Evolutionary conservation across 371 early-diverging fungal genomes (phyloP).

Genomic region (Lichtheimia ramosa): DNA sequence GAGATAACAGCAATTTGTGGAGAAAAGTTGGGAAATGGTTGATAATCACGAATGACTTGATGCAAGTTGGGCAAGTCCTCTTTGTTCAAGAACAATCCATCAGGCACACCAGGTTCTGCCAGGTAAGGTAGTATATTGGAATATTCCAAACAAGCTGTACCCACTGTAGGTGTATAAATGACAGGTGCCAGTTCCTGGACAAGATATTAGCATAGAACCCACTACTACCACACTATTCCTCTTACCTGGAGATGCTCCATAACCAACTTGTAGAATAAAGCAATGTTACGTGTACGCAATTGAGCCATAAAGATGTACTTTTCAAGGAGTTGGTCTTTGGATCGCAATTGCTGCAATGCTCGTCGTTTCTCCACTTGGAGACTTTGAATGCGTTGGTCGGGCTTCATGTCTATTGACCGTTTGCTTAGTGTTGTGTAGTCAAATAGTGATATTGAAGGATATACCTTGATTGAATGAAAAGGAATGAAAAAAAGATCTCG

Average conservation of each 20-base stretch:
- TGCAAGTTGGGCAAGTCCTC: slow-evolving; percentile 57
- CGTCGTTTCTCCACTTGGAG: slow-evolving; percentile 57
- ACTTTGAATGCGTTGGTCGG: slow-evolving; percentile 17
- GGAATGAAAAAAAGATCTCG: neutral
- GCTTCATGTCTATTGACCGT: slow-evolving; percentile 68
- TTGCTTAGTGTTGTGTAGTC: slow-evolving; percentile 72
- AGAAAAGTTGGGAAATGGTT: slow-evolving; percentile 31
- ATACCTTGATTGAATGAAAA: neutral
- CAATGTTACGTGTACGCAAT: slow-evolving; percentile 73
- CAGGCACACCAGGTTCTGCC: slow-evolving; percentile 70
- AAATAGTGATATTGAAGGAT: slow-evolving; percentile 31
- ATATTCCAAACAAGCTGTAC: slow-evolving; percentile 86
- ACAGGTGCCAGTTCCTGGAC: slow-evolving; percentile 69
- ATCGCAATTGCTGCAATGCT: slow-evolving; percentile 65
- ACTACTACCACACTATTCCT: neutral
- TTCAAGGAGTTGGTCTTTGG: slow-evolving; percentile 67
- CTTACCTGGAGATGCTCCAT: slow-evolving; percentile 69
- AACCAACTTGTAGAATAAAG: slow-evolving; percentile 79
- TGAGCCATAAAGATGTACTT: slow-evolving; percentile 83
- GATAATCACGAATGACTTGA: slow-evolving; percentile 70
- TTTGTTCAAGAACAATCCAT: slow-evolving; percentile 83
- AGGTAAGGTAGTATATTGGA: slow-evolving; percentile 86
- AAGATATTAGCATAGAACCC: neutral
- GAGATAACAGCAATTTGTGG: slow-evolving; percentile 90
- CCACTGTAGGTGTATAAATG: slow-evolving; percentile 95